Evolutionary conservation across 1,284 basidiomycete species (phyloP).

Genomic region (Heliocybe sulcata): DNA sequence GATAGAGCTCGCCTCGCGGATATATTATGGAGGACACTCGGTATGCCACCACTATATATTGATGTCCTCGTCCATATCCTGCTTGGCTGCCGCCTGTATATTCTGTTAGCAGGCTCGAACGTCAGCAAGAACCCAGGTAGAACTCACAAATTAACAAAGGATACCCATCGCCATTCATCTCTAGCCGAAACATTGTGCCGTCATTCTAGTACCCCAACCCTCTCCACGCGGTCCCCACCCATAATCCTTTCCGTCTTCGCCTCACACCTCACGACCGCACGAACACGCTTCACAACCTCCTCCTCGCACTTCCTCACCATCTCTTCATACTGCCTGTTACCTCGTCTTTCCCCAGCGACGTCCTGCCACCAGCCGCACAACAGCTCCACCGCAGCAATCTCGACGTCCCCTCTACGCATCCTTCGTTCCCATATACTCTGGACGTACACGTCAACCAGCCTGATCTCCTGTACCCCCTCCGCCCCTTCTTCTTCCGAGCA

Average conservation of each 20-base stretch:
- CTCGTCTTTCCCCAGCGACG: background rate
- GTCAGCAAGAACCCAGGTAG: no score
- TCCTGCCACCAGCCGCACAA: slow-evolving; percentile 2
- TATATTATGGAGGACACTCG: no score
- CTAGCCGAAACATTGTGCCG: no score
- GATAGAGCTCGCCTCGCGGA: no score
- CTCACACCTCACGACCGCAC: slow-evolving; percentile 37
- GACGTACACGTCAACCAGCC: slow-evolving; percentile 44
- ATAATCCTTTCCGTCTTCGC: slow-evolving; percentile 44
- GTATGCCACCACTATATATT: no score
- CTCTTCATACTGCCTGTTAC: slow-evolving; percentile 2
- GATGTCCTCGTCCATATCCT: no score
- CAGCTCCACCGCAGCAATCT: slow-evolving; percentile 20
- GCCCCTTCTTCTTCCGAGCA: slow-evolving; percentile 22
- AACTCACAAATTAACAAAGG: no score
- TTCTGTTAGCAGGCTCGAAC: no score
- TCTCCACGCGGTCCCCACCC: slow-evolving; percentile 45
- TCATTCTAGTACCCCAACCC: slow-evolving; percentile 19
- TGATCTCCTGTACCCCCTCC: slow-evolving; percentile 25
- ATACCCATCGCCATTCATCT: no score
- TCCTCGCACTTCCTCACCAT: slow-evolving; percentile 7
- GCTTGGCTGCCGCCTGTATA: no score
- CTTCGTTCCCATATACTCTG: slow-evolving; percentile 51
- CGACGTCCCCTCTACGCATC: slow-evolving; percentile 31
- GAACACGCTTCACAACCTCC: slow-evolving; percentile 24